Conservation (phyloP, 208 protist genomes). For the Wallacemonas sp. region DNA sequence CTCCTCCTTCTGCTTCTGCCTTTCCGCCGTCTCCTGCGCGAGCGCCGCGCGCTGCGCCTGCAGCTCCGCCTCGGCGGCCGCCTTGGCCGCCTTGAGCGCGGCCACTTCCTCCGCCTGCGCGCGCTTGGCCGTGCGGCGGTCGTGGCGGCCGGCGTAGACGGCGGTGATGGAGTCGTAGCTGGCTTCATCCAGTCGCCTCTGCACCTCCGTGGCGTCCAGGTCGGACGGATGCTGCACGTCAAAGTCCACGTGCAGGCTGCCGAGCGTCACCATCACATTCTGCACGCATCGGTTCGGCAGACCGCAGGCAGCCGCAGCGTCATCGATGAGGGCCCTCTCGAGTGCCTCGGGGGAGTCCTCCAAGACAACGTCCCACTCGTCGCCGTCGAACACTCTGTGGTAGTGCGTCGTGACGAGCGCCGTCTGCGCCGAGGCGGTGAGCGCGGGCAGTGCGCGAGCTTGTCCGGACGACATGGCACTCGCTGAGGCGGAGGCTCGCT, state of each 20-base stretch:
- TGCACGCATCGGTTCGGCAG: constrained; percentile 36
- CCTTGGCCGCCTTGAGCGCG: constrained; percentile 13
- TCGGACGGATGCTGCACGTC: constrained; percentile 31
- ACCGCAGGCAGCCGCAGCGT: constrained; percentile 31
- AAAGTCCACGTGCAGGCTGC: constrained; percentile 37
- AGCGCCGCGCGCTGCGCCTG: constrained; percentile 14
- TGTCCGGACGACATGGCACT: not conserved
- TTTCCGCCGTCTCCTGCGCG: not conserved
- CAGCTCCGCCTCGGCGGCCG: constrained; percentile 7
- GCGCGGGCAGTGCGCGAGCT: not conserved
- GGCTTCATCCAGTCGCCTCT: constrained; percentile 19
- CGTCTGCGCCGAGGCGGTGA: not conserved
- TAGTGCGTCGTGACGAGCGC: constrained; percentile 19
- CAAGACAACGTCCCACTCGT: constrained; percentile 46
- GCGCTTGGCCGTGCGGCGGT: constrained; percentile 2
- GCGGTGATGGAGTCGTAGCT: constrained; percentile 12
- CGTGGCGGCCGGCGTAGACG: constrained; percentile 20
- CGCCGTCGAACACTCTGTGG: constrained; percentile 27
- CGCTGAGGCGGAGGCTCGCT: not conserved
- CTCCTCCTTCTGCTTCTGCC: constrained; percentile 12
- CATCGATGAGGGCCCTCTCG: constrained; percentile 28
- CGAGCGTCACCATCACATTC: constrained; percentile 25
- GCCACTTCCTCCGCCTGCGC: constrained; percentile 17
- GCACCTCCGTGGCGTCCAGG: constrained; percentile 7
- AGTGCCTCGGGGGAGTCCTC: constrained; percentile 40